Base-by-base conservation (phyloP, 257 asterid species). In the Haberlea rhodopensis region DNA sequence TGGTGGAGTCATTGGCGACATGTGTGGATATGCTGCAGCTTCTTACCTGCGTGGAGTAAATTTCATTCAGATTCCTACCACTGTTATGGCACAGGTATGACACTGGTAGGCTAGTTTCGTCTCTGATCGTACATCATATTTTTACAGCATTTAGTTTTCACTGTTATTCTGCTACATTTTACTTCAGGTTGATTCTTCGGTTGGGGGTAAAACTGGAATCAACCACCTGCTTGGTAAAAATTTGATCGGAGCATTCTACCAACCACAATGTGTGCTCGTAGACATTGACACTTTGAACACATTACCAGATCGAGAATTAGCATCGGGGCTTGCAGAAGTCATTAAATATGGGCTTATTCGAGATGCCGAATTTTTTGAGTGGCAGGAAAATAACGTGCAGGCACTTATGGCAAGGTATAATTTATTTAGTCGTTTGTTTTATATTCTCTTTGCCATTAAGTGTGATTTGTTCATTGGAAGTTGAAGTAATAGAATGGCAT, bases 11-110 rank as follows among this genome's bases (percentile, higher is more conserved):
- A 90, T 94, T 54, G 99, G 99, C 43, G 97, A 94, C 81, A 94
- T 90, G 97, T 94, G 97, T 76, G 99, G 99, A 32, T 94, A 87
- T 83, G 99, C 99, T 10, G 99, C 99, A 25, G 99, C 99, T 61
- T 81, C 97, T 56, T 94, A 67, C 79, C 95, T 94, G 40, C 95
- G 96, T 11, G 99, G 99, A 70, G 97, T 94, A 71, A 94, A 87
- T 79, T 94, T 94, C 77, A 87, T 94, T 79, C 99, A 90, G 87
- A 90, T 90, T 75, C 99, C 99, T 4, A 90, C 99, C 2, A 94
- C 99, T 53, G 99, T 90, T 72, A 94, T 94, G 97, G 96, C 99
- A 37, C 99, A 94, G 99, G 99, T 94, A 59, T 64, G 72, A 49
- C 43, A 67, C 64, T 22, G 53, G 26, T 20, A 63, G 70, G 43